Conservation (phyloP, 2,329 filamentous ascomycete genomes). For the Sporothrix mexicana region DNA sequence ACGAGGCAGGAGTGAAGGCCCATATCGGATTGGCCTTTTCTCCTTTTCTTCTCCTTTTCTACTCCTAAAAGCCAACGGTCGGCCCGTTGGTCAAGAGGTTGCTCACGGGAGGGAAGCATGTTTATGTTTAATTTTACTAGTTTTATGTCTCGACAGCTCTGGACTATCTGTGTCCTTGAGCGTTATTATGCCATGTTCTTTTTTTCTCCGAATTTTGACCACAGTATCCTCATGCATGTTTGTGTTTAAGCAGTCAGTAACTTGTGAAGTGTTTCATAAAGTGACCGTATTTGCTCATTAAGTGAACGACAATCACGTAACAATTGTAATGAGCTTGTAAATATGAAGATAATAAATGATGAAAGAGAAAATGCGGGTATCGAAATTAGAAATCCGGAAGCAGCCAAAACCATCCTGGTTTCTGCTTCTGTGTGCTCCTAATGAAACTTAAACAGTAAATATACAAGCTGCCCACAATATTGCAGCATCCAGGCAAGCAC, state of each 20-base stretch:
- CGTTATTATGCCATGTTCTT: constrained; percentile 15
- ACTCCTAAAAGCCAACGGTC: background rate
- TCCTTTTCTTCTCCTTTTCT: background rate
- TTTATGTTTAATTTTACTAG: background rate
- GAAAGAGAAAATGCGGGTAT: constrained; percentile 22
- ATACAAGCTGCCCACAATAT: background rate
- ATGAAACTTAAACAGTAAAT: background rate
- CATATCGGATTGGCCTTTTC: background rate
- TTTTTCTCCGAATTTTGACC: background rate
- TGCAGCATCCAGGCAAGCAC: background rate
- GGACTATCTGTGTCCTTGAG: background rate
- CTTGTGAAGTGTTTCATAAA: background rate
- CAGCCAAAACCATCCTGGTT: background rate
- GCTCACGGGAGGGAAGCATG: background rate
- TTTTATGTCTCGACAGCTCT: constrained; percentile 8
- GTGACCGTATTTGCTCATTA: no score
- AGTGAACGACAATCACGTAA: no score
- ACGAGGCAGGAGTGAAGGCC: background rate
- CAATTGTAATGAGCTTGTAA: no score
- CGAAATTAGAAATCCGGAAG: constrained; percentile 4
- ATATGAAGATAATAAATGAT: background rate
- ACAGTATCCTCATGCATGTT: background rate
- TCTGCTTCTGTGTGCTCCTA: background rate
- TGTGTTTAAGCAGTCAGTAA: background rate
- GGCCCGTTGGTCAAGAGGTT: no score